These are phyloP conservation scores for Candida succiphila DNA, from an alignment of 805 yeast genomes.

Conservation along the genomic window DNA sequence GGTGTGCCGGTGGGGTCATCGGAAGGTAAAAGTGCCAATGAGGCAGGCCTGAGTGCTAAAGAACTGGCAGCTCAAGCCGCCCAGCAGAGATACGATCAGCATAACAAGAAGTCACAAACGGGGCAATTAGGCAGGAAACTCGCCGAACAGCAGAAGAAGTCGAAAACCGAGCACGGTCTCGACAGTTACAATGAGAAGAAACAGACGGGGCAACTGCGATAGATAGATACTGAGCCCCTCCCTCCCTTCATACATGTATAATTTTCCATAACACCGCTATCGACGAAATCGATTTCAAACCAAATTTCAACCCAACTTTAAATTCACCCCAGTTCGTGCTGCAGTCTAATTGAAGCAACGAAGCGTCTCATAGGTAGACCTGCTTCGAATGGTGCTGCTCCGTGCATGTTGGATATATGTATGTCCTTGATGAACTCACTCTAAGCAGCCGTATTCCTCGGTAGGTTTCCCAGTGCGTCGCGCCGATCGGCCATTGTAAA, in stretches of 20 bases:
- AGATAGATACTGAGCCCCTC: background rate
- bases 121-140: conserved; percentile 18
- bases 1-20: background rate
- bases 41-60: conserved; percentile 7
- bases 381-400: too few species aligned
- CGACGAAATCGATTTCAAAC: background rate
- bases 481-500: too few species aligned
- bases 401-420: too few species aligned
- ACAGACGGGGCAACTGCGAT: background rate
- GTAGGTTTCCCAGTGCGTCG: too few species aligned
- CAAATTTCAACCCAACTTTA: too few species aligned
- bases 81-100: conserved; percentile 10
- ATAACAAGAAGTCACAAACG: conserved; percentile 8
- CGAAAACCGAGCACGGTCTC: conserved; percentile 13
- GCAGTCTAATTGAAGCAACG: too few species aligned
- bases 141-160: conserved; percentile 14
- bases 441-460: too few species aligned
- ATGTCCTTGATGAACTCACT: too few species aligned
- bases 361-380: too few species aligned
- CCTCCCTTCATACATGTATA: too few species aligned
- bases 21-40: background rate
- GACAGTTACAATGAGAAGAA: conserved; percentile 12
- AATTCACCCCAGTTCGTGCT: too few species aligned
- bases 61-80: conserved; percentile 22
- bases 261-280: background rate